A percentile compares a stretch with the other conserved stretches of the same genome.
Evolutionary conservation across 2,329 filamentous ascomycete species (phyloP).

Genomic region (Ophiostoma pallidulum): DNA sequence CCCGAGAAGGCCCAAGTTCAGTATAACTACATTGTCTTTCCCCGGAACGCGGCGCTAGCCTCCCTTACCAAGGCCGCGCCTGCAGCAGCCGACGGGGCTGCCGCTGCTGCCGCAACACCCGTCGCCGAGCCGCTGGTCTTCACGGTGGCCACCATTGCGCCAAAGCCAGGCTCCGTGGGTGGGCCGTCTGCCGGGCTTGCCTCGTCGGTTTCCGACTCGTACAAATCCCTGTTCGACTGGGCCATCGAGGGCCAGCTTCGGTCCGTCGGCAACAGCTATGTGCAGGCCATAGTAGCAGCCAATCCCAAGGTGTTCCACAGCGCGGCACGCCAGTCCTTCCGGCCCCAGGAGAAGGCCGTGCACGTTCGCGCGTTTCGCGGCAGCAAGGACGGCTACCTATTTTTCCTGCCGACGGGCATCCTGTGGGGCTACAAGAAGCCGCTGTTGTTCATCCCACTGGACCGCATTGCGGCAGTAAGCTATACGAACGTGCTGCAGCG

Average conservation of each 20-base stretch:
- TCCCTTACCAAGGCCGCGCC: slow-evolving; percentile 26
- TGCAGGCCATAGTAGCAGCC: slow-evolving; percentile 39
- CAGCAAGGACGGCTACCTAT: slow-evolving; percentile 59
- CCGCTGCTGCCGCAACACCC: slow-evolving; percentile 24
- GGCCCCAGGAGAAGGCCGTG: slow-evolving; percentile 53
- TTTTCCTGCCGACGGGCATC: slow-evolving; percentile 57
- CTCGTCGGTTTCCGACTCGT: slow-evolving; percentile 47
- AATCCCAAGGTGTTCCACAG: slow-evolving; percentile 50
- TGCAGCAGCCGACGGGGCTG: no score
- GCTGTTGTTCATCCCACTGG: slow-evolving; percentile 52
- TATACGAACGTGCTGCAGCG: slow-evolving; percentile 59
- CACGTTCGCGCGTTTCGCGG: slow-evolving; percentile 58
- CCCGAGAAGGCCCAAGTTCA: slow-evolving; percentile 57
- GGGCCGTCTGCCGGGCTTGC: slow-evolving; percentile 42
- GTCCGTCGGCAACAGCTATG: slow-evolving; percentile 33
- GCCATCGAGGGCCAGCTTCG: slow-evolving; percentile 44
- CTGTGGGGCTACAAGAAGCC: slow-evolving; percentile 65
- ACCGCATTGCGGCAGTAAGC: slow-evolving; percentile 52
- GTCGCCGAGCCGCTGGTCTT: slow-evolving; percentile 52
- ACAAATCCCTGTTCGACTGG: slow-evolving; percentile 52
- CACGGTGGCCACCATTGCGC: slow-evolving; percentile 49
- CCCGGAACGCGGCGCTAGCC: slow-evolving; percentile 41
- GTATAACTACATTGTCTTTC: slow-evolving; percentile 57
- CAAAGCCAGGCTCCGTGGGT: slow-evolving; percentile 49
- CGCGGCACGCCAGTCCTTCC: slow-evolving; percentile 45